These are phyloP conservation scores for Rheum nobile DNA, from an alignment of 148 eudicot species.

Conservation along the genomic window DNA sequence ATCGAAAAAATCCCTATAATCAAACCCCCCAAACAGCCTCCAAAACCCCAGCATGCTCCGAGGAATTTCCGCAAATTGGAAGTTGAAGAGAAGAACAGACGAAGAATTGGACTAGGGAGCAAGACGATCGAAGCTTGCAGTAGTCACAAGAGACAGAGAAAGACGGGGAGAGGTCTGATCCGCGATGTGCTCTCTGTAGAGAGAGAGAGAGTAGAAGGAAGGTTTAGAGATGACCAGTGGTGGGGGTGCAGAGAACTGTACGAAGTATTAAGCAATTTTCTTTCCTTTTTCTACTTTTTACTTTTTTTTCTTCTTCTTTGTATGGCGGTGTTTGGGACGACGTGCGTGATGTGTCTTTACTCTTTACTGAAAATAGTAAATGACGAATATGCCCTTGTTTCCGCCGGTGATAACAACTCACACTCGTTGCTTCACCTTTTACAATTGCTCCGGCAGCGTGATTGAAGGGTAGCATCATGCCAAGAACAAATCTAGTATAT, in stretches of 20 bases:
- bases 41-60: conserved; percentile 3
- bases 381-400: neutral
- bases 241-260: conserved; percentile 6
- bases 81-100: neutral
- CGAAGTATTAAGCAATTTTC: neutral
- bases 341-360: conserved; percentile 10
- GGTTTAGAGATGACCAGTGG: neutral
- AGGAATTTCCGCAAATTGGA: neutral
- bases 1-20: conserved; percentile 4
- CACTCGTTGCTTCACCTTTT: too few species aligned
- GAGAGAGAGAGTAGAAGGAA: neutral
- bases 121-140: conserved; percentile 23
- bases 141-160: conserved; percentile 12
- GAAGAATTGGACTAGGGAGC: conserved; percentile 2
- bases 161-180: conserved; percentile 24
- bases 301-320: neutral
- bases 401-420: too few species aligned
- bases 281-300: neutral
- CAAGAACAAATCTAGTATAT: too few species aligned
- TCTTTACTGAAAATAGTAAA: neutral
- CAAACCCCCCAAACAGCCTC: neutral
- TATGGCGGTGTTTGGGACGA: conserved; percentile 10
- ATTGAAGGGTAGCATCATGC: too few species aligned
- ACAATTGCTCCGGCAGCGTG: too few species aligned
- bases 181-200: conserved; percentile 31